Percentiles rank a stretch among this genome's conserved stretches.
phyloP scores from a whole-genome alignment of 2,329 filamentous ascomycete genomes.

The Zymoseptoria tritici region DNA sequence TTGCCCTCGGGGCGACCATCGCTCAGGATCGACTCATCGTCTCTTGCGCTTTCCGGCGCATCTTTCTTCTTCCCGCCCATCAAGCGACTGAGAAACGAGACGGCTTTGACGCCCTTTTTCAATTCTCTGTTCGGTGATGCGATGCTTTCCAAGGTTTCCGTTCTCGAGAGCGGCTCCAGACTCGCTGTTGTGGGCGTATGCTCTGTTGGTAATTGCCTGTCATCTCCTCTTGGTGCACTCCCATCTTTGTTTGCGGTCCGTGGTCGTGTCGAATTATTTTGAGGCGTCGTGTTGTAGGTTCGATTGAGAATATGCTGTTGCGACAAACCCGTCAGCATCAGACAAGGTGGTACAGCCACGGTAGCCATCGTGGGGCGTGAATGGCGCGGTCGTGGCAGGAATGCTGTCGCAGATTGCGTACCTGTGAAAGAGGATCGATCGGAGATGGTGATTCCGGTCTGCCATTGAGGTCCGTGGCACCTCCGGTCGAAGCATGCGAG shows the following conservation, averaged over 20 bases:
- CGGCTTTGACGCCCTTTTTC: slow-evolving; percentile 70
- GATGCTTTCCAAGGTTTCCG: slow-evolving; percentile 17
- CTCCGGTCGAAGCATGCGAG: slow-evolving; percentile 8
- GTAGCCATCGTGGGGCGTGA: not conserved
- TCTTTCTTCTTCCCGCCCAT: slow-evolving; percentile 68
- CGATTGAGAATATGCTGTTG: slow-evolving; percentile 53
- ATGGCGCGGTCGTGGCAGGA: not conserved
- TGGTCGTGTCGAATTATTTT: slow-evolving; percentile 37
- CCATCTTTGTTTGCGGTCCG: slow-evolving; percentile 22
- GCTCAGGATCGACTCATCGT: slow-evolving; percentile 54
- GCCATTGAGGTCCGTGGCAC: slow-evolving; percentile 10
- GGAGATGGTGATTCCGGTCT: slow-evolving; percentile 34
- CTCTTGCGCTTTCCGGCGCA: slow-evolving; percentile 35
- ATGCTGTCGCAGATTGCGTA: slow-evolving; percentile 33
- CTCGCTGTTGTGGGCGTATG: slow-evolving; percentile 10
- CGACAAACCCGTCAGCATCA: slow-evolving; percentile 15
- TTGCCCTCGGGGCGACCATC: slow-evolving; percentile 67
- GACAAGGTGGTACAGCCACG: not conserved
- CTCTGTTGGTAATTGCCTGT: slow-evolving; percentile 11
- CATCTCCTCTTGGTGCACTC: slow-evolving; percentile 16
- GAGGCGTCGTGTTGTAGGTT: slow-evolving; percentile 53
- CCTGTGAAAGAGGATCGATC: slow-evolving; percentile 62
- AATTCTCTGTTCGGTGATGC: slow-evolving; percentile 38
- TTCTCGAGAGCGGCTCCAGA: slow-evolving; percentile 11
- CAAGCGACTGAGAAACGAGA: slow-evolving; percentile 85